Evolutionary conservation across 1,139 yeast species (phyloP), one percentile per base, ranked within the genome.

Genomic region (Entelexis paramagnoliae): DNA sequence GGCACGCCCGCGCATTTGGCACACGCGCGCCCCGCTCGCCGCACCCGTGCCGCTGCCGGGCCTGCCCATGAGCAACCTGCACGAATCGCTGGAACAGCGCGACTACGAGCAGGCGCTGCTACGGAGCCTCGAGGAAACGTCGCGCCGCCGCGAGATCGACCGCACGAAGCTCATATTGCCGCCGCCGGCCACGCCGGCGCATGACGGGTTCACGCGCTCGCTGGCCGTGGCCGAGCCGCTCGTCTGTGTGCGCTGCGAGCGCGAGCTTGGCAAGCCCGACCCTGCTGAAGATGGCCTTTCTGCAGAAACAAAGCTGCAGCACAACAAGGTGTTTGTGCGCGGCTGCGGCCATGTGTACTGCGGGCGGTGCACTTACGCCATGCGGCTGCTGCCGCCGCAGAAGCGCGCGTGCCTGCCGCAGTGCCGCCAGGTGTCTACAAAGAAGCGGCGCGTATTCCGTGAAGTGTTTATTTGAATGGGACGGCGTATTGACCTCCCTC

Each of bases 271-370:
- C 26, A 19, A 32, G 33, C 47, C 48, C 20, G 40, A 35, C 36
- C 29, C 46, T 1, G 36, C 19, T 26, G 46, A 33, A 10, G 46
- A 44, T 2, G 39, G 20, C 13, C 34, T 34, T 13, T n/a, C 54
- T 1, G 44, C 42, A 3, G 36, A 19, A 2, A 28, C 35, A 28
- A 9, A 35, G 38, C 35, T 19, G 14, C 32, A 36, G 17, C 41
- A 51, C 24, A 28, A 29, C 14, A 45, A 50, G 22, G 50, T 54
- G 14, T 54, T 53, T 35, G 52, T 48, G n/a, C 47, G 57, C 16
- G 57, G 57, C 11, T 54, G 57, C 29, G 56, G 57, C 6, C 57
- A 54, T 20, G 56, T 45, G 17, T 54, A 54, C 49, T 54, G 57
- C 44, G 57, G 57, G 26, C 48, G 44, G 33, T 54, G 57, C 50